Evolutionary conservation across 2,329 filamentous ascomycete species (phyloP), one percentile per base, ranked within the genome.

Genomic region (Epichloe festucae): DNA sequence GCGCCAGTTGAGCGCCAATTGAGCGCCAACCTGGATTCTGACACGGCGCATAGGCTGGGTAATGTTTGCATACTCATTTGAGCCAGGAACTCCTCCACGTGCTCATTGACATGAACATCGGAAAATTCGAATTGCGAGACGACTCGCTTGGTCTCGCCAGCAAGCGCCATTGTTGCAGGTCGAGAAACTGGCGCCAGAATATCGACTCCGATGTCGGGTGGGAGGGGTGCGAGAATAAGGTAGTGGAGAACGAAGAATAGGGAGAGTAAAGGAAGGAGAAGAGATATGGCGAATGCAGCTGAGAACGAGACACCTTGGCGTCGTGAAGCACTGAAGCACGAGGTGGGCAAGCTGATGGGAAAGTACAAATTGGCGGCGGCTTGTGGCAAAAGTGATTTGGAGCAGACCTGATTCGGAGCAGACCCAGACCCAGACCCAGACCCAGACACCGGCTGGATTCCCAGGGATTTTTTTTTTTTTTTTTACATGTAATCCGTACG

Each of bases 81-180:
- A 55, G 76, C 74, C 58, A 96, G 78, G 65, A 95, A 98, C 67
- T 95, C 89, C 57, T 81, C 74, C 55, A 95, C 89, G 57, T 82
- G 87, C 62, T 77, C 79, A 67, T 89, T 88, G 63, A 96, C 78
- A 68, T 89, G 78, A 50, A 83, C 79, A 60, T 89, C 77, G 54
- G 81, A 75, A 70, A 90, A 91, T 51, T 95, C 87, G 70, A 97
- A 97, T 68, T 93, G 81, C 60, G 79, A 79, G 61, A 87, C 86
- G 62, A 96, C 81, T 63, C 80, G 81, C 76, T 83, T 82, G 54
- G 89, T 88, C 70, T 91, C 86, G 56, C 82, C 77, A 55, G 70
- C 71, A 56, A 85, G 73, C 54, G 75, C 70, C 81, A 85, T 85
- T 59, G 72, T 73, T 70, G 75, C 72, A 52, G 74, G 73, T 67